Percentiles rank a stretch among this genome's conserved stretches.
Conservation (phyloP, 768 basidiomycete species). For the Boletus tomentosulus region DNA sequence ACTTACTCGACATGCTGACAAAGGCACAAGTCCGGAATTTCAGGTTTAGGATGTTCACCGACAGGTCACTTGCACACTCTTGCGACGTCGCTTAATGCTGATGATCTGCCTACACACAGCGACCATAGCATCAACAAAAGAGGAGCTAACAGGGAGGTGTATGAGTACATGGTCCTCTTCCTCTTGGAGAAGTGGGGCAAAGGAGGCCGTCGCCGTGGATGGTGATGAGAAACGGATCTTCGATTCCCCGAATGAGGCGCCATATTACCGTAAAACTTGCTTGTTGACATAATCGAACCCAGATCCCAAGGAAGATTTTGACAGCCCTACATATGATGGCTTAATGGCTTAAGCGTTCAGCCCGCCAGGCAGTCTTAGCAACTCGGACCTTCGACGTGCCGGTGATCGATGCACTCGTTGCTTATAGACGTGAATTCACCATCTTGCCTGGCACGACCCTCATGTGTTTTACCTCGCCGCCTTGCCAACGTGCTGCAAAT, state of each 20-base stretch:
- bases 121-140: slow-evolving; percentile 75
- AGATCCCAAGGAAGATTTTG: not conserved
- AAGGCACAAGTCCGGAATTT: slow-evolving; percentile 65
- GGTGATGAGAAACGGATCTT: slow-evolving; percentile 33
- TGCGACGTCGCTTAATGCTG: slow-evolving; percentile 1
- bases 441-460: not conserved
- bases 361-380: not conserved
- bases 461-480: not conserved
- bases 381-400: not conserved
- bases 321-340: not conserved
- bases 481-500: no score
- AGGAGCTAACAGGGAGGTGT: slow-evolving; percentile 80
- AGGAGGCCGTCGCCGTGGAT: slow-evolving; percentile 61
- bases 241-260: not conserved
- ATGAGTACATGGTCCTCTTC: slow-evolving; percentile 81
- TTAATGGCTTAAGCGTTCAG: not conserved
- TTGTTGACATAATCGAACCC: slow-evolving; percentile 5
- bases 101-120: slow-evolving; percentile 36
- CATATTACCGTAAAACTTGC: slow-evolving; percentile 6
- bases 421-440: not conserved
- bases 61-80: slow-evolving; percentile 57
- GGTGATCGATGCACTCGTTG: not conserved
- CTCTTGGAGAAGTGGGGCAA: slow-evolving; percentile 93
- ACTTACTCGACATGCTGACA: slow-evolving; percentile 91
- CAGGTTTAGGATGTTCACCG: slow-evolving; percentile 95